Base-by-base conservation (phyloP, 1,139 yeast species). In the Diutina siamensis region DNA sequence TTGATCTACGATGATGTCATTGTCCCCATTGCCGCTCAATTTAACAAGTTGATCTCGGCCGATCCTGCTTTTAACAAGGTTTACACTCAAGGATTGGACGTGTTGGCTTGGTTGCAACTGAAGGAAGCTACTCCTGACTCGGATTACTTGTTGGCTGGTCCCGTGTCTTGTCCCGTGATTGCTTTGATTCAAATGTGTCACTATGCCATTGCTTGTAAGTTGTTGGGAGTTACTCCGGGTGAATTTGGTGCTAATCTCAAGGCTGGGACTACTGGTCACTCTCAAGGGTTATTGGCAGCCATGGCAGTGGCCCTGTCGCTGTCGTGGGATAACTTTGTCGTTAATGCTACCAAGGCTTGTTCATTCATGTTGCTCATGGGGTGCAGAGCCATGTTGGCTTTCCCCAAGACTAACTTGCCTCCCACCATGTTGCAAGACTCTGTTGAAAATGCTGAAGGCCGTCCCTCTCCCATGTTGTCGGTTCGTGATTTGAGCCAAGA, bases 391-490 rank as follows among this genome's bases (percentile, higher is more conserved):
- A 83, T 87, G 63, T 82, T 80, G 64, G 78, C 82, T 51, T 92
- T 88, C 66, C 98, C 98, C 60, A 80, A 85, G 61, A 92, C 97
- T 46, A 84, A 95, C 35, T 74, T 92, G 61, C 89, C 98, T 45
- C 98, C 98, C 52, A 78, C 95, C 31, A 84, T 87, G 68, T 78
- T 89, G 55, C 89, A 87, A 64, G 98, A 92, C 65, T 84, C 95
- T 35, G 79, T 85, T 60, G 94, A 86, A 58, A 83, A 88, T 60
- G 94, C 92, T 56, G 99, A 92, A 71, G 98, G 99, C 55, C 76
- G 80, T 59, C 98, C 98, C 53, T 83, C 95, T 53, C 98, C 98
- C 53, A 92, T 92, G 99, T 77, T 92, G 62, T 83, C 97, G 13
- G 78, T 92, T 51, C 80, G 96, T 64, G 97, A 89, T 62, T 76